A percentile compares a stretch with the other conserved stretches of the same genome.
Evolutionary conservation across 345 rosid species (phyloP).

Genomic region (Pugionium dolabratum): DNA sequence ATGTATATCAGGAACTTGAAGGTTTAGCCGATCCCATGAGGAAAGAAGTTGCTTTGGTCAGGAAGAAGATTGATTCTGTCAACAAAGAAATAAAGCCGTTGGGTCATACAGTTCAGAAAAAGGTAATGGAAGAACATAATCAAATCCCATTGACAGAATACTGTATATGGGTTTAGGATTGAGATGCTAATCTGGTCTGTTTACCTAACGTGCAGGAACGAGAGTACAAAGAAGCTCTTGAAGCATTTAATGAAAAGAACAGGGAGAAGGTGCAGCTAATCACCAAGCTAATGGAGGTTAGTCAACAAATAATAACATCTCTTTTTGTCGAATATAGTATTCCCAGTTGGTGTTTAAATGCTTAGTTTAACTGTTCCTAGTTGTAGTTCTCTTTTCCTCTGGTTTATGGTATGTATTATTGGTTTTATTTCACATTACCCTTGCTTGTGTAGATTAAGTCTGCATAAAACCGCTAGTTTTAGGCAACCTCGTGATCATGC

Average conservation of each 20-base stretch:
- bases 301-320: conserved; percentile 15
- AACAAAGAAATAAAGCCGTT: conserved; percentile 95
- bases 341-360: not conserved
- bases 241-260: conserved; percentile 77
- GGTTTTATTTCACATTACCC: not conserved
- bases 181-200: conserved; percentile 15
- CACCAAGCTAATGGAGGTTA: conserved; percentile 88
- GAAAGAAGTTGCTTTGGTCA: conserved; percentile 75
- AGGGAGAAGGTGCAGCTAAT: conserved; percentile 85
- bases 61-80: conserved; percentile 87
- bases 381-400: conserved; percentile 2
- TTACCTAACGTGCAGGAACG: conserved; percentile 54
- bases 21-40: conserved; percentile 94
- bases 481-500: not conserved
- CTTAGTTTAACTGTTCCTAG: conserved; percentile 1
- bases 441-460: conserved; percentile 4
- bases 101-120: conserved; percentile 83
- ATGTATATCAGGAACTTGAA: conserved; percentile 75
- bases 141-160: not conserved
- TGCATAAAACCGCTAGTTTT: too few relatives aligned
- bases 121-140: conserved; percentile 48
- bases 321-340: not conserved
- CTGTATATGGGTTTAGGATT: not conserved
- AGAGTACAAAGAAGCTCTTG: conserved; percentile 88
- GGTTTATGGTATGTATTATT: conserved; percentile 8